Evolutionary conservation across 2,329 filamentous ascomycete genomes (phyloP).

Genomic region (Periconia macrospinosa): DNA sequence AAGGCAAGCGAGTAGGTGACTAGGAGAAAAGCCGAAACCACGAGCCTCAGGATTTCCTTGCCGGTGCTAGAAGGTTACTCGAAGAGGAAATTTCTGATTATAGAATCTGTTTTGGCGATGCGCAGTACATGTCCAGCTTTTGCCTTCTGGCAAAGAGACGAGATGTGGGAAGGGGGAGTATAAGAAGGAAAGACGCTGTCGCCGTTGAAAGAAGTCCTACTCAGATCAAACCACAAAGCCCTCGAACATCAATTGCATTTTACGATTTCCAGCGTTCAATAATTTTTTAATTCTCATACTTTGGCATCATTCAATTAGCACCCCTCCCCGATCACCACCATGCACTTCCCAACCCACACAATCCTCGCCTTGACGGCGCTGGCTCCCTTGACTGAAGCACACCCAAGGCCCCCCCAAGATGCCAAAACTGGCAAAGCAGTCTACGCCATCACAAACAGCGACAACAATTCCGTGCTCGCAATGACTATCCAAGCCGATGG

Average conservation of each 20-base stretch:
- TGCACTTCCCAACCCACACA: neutral
- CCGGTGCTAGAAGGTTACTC: neutral
- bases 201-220: neutral
- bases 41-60: too few relatives aligned
- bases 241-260: neutral
- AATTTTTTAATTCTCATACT: neutral
- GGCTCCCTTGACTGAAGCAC: neutral
- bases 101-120: neutral
- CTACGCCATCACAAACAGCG: conserved; percentile 59
- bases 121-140: neutral
- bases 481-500: conserved; percentile 53
- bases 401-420: neutral
- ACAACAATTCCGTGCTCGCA: conserved; percentile 54
- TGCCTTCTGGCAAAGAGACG: neutral
- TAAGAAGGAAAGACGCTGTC: neutral
- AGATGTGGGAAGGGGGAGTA: neutral
- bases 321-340: neutral
- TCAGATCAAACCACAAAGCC: neutral
- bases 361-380: neutral
- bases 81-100: neutral
- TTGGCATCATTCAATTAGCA: too few relatives aligned
- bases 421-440: conserved; percentile 47
- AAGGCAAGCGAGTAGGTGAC: too few relatives aligned
- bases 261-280: too few relatives aligned
- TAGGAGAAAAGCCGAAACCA: too few relatives aligned